Conservation (phyloP, 2,329 filamentous ascomycete species). For the Aureobasidium subglaciale region DNA sequence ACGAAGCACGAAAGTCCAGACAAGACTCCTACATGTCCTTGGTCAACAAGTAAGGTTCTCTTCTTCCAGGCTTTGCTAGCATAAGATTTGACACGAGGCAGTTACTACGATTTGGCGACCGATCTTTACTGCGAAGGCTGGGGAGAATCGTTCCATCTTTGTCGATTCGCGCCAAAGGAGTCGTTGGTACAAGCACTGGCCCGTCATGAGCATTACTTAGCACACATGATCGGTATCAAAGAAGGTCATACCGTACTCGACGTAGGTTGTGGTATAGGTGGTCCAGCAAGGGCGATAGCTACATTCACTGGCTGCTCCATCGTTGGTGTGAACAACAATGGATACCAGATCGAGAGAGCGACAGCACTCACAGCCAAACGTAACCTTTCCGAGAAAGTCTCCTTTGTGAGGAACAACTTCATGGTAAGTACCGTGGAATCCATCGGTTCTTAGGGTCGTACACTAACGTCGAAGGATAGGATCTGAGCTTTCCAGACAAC, state of each 20-base stretch:
- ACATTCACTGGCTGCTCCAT: constrained; percentile 89
- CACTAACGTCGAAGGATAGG: constrained; percentile 39
- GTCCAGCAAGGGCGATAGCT: constrained; percentile 89
- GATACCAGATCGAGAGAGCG: constrained; percentile 95
- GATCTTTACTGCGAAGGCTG: constrained; percentile 82
- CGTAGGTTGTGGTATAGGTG: constrained; percentile 94
- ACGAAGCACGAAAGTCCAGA: constrained; percentile 72
- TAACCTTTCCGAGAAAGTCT: constrained; percentile 68
- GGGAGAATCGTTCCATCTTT: constrained; percentile 96
- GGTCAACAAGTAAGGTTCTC: constrained; percentile 62
- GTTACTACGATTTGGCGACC: constrained; percentile 44
- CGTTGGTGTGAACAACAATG: constrained; percentile 95
- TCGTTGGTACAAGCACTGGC: constrained; percentile 85
- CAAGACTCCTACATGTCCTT: constrained; percentile 71
- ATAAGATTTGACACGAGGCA: constrained; percentile 64
- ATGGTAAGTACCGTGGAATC: constrained; percentile 58
- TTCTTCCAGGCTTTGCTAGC: background rate
- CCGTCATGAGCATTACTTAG: constrained; percentile 96
- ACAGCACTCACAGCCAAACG: constrained; percentile 76
- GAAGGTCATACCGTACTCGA: constrained; percentile 89
- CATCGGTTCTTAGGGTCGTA: background rate
- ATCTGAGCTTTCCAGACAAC: constrained; percentile 92
- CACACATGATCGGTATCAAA: constrained; percentile 76
- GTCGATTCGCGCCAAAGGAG: constrained; percentile 81
- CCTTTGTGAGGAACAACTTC: constrained; percentile 91